Base-by-base conservation (phyloP, 1,284 basidiomycete species). In the Hemileia vastatrix region DNA sequence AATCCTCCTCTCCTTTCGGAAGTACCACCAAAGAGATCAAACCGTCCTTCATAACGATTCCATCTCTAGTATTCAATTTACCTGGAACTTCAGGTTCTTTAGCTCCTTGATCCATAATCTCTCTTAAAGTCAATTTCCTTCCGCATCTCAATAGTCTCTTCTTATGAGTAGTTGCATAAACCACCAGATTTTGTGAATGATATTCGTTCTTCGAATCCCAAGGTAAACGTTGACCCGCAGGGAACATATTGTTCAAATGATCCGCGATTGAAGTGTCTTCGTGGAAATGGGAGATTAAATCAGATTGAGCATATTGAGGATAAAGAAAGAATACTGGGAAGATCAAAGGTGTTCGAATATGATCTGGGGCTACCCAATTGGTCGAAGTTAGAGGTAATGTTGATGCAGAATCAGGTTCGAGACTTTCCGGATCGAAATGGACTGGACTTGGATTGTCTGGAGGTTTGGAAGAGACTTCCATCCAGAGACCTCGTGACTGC, bases 241-340 rank as follows among this genome's bases (percentile, higher is more conserved):
- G 90, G 77, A 95, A 95, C 84, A 93, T 92, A 59, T 80, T 79
- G 15, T 81, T 80, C 6, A 97, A 80, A 69, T 95, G 88, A 36
- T 83, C 83, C 5, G 82, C 80, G 72, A 97, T 88, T 1, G 88
- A 82, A 0, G 88, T 86, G 67, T 87, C 83, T 76, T 96, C 92
- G 69, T 86, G 82, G 78, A 92, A 97, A 58, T 86, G 81, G 8
- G 86, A 81, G 68, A 97, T 88, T 62, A 93, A 81, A 77, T 98
- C 95, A 49, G 90, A 89, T 21, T 84, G 90, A 24, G 85, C 68
- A 71, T 93, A 81, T 76, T 90, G 86, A 1, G 95, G 95, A 76
- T 97, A 96, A 65, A 96, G 81, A 76, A 97, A 86, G 78, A 95
- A 88, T 19, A 88, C 85, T 3, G 94, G 92, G 72, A 95, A 79